Percentiles rank a stretch among this genome's conserved stretches.
Conservation (phyloP, 2,329 filamentous ascomycete genomes). For the Pseudogymnoascus sp. region DNA sequence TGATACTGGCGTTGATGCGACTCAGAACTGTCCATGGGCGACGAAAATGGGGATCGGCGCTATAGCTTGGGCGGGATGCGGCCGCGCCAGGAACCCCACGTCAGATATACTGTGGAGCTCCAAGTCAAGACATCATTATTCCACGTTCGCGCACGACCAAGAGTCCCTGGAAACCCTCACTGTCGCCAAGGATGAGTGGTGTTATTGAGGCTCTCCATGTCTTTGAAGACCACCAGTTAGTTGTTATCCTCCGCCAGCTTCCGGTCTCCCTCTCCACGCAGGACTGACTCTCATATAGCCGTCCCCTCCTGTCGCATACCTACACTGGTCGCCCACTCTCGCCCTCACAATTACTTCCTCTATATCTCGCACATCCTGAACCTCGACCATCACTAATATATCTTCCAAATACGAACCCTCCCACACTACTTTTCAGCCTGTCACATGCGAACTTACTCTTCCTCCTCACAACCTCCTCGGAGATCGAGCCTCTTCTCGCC, state of each 20-base stretch:
- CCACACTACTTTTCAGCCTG: conserved; percentile 82
- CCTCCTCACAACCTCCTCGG: conserved; percentile 72
- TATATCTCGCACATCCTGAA: conserved; percentile 73
- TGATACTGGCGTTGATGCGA: not conserved
- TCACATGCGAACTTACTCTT: conserved; percentile 82
- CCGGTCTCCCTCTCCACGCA: not conserved
- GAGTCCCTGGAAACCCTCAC: not conserved
- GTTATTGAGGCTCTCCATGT: conserved; percentile 94
- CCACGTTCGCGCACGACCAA: conserved; percentile 2
- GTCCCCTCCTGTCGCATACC: conserved; percentile 76
- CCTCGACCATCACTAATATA: conserved; percentile 84
- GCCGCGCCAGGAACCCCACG: conserved; percentile 9
- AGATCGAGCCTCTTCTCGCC: conserved; percentile 80
- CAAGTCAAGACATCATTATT: conserved; percentile 8
- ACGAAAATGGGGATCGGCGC: not conserved
- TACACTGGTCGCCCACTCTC: conserved; percentile 77
- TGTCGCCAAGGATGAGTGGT: conserved; percentile 58
- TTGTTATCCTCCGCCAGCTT: conserved; percentile 14
- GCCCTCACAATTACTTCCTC: conserved; percentile 66
- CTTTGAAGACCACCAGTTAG: conserved; percentile 89
- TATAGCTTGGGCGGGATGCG: conserved; percentile 4
- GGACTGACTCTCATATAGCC: conserved; percentile 42
- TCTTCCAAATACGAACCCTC: conserved; percentile 69
- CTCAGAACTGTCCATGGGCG: not conserved
- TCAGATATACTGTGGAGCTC: conserved; percentile 6